Percentiles rank a stretch among this genome's conserved stretches.
Evolutionary conservation across 1,139 yeast species (phyloP).

Genomic region (Scheffersomyces segobiensis): DNA sequence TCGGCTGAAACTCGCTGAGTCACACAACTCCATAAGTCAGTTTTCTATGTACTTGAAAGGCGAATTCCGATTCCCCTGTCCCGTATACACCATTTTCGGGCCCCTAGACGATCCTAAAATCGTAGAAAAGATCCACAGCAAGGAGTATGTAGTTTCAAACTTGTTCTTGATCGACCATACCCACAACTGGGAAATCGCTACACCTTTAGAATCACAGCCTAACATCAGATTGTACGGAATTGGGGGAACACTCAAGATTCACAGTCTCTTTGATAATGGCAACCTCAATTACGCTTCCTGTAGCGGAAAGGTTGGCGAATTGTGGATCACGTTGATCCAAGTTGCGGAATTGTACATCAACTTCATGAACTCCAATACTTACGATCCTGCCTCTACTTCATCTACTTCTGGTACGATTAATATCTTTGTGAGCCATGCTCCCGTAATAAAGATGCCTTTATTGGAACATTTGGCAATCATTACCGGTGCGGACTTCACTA

Average conservation of each 20-base stretch:
- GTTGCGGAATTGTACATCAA: slow-evolving; percentile 53
- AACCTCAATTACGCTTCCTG: slow-evolving; percentile 22
- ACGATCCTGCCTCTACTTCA: neutral
- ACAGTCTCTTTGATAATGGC: slow-evolving; percentile 72
- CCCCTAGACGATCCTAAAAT: slow-evolving; percentile 74
- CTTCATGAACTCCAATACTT: slow-evolving; percentile 5
- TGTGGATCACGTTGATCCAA: slow-evolving; percentile 75
- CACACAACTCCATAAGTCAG: slow-evolving; percentile 51
- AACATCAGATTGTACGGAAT: slow-evolving; percentile 61
- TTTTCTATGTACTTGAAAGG: slow-evolving; percentile 55
- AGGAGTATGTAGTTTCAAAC: slow-evolving; percentile 55
- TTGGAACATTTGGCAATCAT: slow-evolving; percentile 68
- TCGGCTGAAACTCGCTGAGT: slow-evolving; percentile 32
- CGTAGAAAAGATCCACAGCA: slow-evolving; percentile 58
- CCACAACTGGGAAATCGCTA: slow-evolving; percentile 37
- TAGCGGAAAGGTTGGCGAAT: slow-evolving; percentile 67
- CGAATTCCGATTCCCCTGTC: slow-evolving; percentile 47
- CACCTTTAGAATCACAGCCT: slow-evolving; percentile 40
- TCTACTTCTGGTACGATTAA: slow-evolving; percentile 44
- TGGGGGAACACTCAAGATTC: slow-evolving; percentile 71
- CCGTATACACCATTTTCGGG: slow-evolving; percentile 76
- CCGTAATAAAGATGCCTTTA: slow-evolving; percentile 64
- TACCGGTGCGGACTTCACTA: slow-evolving; percentile 69
- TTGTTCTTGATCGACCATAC: slow-evolving; percentile 63
- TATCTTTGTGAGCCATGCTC: slow-evolving; percentile 66